Percentiles rank a stretch among this genome's conserved stretches.
These are phyloP conservation scores for Helicocarpus griseus DNA, from an alignment of 2,329 filamentous ascomycete genomes.

Conservation along the genomic window DNA sequence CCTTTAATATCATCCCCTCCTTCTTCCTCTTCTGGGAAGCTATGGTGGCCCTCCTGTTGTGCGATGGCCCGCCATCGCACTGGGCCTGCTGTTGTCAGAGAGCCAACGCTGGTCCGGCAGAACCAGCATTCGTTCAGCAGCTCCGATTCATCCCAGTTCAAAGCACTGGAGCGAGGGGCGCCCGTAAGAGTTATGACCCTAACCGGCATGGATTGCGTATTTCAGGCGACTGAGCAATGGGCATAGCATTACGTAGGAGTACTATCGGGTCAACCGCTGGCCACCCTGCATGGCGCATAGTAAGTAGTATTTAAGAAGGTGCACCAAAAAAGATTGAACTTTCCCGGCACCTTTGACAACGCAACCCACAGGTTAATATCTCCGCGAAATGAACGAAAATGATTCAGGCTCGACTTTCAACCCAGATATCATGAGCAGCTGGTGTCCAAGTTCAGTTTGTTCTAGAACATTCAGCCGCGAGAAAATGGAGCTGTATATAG, in stretches of 20 bases:
- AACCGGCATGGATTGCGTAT: constrained; percentile 17
- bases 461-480: not conserved
- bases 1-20: not conserved
- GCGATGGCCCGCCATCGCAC: constrained; percentile 10
- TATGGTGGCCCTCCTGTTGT: not conserved
- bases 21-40: not conserved
- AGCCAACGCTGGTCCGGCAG: constrained; percentile 12
- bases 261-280: not conserved
- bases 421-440: no score
- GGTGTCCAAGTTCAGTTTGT: no score
- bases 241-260: not conserved
- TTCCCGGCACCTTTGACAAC: no score
- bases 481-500: not conserved
- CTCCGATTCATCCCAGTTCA: constrained; percentile 46
- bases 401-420: no score
- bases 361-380: no score
- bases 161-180: constrained; percentile 45
- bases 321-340: no score
- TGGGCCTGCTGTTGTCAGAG: not conserved
- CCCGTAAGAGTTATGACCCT: constrained; percentile 47
- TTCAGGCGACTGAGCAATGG: not conserved
- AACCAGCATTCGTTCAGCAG: constrained; percentile 31
- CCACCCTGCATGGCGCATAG: no score
- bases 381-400: no score
- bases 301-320: no score